Conservation (phyloP, 2,329 filamentous ascomycete species). For the Colletotrichum scovillei region DNA sequence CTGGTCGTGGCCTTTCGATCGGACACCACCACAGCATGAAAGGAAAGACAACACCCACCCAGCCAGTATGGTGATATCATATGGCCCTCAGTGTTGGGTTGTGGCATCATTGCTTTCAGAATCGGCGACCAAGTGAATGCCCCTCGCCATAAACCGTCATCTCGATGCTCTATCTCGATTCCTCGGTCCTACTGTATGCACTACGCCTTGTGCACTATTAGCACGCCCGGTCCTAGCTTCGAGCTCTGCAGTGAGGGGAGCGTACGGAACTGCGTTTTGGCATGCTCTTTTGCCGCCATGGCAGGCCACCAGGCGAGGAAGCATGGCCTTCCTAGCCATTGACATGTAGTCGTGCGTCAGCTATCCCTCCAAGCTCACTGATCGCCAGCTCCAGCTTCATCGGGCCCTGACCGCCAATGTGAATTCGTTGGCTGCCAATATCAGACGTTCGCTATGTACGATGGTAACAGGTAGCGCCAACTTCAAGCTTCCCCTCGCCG, state of each 20-base stretch:
- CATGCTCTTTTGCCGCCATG: constrained; percentile 11
- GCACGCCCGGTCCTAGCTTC: constrained; percentile 6
- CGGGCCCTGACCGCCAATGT: constrained; percentile 10
- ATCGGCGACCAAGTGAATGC: neutral
- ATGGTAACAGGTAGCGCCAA: neutral
- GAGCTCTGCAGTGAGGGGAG: constrained; percentile 16
- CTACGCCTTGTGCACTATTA: neutral
- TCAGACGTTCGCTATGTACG: constrained; percentile 3
- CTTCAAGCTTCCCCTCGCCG: constrained; percentile 17
- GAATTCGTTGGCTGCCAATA: constrained; percentile 1
- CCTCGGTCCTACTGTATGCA: neutral
- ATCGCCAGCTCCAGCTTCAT: neutral
- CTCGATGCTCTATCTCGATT: constrained; percentile 1
- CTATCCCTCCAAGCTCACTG: neutral
- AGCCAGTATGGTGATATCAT: neutral
- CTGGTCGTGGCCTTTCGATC: neutral
- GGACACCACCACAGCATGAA: neutral
- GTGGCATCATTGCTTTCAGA: constrained; percentile 13
- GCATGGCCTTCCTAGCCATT: constrained; percentile 13
- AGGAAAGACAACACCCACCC: neutral
- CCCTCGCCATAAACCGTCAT: constrained; percentile 2
- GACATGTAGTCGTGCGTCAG: constrained; percentile 8
- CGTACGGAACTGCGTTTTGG: neutral
- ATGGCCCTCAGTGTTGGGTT: neutral
- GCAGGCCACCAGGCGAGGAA: constrained; percentile 4